Evolutionary conservation across 129 eudicot genomes (phyloP).

Genomic region (Helianthus annuus): DNA sequence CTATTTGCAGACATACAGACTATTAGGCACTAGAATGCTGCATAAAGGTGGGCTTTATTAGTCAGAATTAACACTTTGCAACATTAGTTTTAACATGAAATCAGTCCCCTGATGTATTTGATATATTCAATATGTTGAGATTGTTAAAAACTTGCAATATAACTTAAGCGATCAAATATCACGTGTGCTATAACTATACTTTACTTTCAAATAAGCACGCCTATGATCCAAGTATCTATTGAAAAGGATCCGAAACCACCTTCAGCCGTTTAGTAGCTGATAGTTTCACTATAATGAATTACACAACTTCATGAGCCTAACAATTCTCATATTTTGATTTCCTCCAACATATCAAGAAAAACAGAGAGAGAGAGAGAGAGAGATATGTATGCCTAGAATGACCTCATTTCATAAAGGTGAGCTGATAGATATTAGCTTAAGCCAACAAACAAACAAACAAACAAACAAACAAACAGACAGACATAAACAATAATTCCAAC

Average conservation of each 20-base stretch:
- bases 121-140: background rate
- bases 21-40: slow-evolving; percentile 1
- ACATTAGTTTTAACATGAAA: slow-evolving; percentile 4
- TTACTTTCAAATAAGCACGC: background rate
- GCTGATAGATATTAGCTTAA: slow-evolving; percentile 9
- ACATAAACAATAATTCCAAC: background rate
- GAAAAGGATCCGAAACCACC: slow-evolving; percentile 13
- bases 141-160: background rate
- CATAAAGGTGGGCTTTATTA: background rate
- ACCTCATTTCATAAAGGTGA: background rate
- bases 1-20: background rate
- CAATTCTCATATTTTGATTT: slow-evolving; percentile 5
- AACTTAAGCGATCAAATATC: background rate
- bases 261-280: background rate
- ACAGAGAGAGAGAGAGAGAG: background rate
- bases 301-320: slow-evolving; percentile 1
- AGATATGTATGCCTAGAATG: background rate
- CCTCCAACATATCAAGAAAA: background rate
- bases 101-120: background rate
- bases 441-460: slow-evolving; percentile 24
- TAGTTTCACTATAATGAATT: slow-evolving; percentile 10
- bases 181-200: slow-evolving; percentile 1
- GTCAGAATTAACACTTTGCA: background rate
- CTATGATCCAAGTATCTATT: background rate
- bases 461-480: too few species aligned